Evolutionary conservation across 306 rosid genomes (phyloP).

Genomic region (Quercus aquifolioides): DNA sequence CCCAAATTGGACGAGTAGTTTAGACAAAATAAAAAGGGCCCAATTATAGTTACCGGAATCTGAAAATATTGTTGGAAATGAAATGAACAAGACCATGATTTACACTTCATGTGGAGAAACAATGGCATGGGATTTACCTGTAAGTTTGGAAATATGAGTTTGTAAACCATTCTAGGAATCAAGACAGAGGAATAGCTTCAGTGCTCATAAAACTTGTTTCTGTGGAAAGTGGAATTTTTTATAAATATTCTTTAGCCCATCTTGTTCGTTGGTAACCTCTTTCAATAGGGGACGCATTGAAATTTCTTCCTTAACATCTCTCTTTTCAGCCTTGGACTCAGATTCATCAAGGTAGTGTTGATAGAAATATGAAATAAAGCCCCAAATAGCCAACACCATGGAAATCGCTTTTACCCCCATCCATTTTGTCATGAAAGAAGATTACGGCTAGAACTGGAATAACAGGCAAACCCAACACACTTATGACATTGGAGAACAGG

Average conservation of each 20-base stretch:
- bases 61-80: background rate
- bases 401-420: conserved; percentile 40
- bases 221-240: background rate
- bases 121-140: background rate
- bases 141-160: background rate
- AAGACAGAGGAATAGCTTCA: background rate
- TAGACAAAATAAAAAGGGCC: background rate
- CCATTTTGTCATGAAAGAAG: conserved; percentile 39
- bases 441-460: conserved; percentile 42
- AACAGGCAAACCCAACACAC: conserved; percentile 41
- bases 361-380: conserved; percentile 42
- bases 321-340: background rate
- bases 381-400: conserved; percentile 46
- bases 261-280: background rate
- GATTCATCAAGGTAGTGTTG: conserved; percentile 36
- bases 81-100: too few species aligned
- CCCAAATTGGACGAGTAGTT: too few species aligned
- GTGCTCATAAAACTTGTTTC: background rate
- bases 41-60: background rate
- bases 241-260: background rate
- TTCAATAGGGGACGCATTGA: background rate
- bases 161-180: background rate
- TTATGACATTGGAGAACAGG: background rate
- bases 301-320: conserved; percentile 4
- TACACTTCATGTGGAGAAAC: background rate